These are phyloP conservation scores for Leccinum broughii DNA, from an alignment of 768 basidiomycete species.

Conservation along the genomic window DNA sequence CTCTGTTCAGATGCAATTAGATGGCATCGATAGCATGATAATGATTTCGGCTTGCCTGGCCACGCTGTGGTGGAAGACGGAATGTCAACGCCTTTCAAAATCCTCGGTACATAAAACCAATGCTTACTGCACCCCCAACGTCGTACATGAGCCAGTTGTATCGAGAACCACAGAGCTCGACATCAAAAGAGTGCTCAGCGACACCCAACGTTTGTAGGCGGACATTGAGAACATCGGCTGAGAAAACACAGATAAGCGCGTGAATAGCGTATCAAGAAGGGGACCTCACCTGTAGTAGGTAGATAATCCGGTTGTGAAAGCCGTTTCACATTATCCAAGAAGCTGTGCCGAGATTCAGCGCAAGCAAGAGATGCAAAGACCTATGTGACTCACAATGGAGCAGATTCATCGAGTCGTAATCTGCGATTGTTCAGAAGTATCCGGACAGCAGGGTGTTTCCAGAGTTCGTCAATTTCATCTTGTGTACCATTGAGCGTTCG, in stretches of 20 bases:
- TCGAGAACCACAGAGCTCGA: slow-evolving; percentile 57
- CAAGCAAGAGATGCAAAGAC: not conserved
- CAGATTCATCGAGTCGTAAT: slow-evolving; percentile 73
- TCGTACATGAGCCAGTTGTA: slow-evolving; percentile 83
- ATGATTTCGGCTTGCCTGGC: slow-evolving; percentile 48
- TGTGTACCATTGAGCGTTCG: slow-evolving; percentile 50
- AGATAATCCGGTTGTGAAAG: slow-evolving; percentile 69
- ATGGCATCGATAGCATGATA: slow-evolving; percentile 14
- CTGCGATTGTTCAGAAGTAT: slow-evolving; percentile 55
- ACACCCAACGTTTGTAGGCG: slow-evolving; percentile 81
- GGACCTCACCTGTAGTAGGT: slow-evolving; percentile 60
- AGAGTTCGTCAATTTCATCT: slow-evolving; percentile 60
- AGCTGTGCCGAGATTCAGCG: slow-evolving; percentile 43
- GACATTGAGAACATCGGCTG: slow-evolving; percentile 78
- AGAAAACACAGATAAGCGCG: slow-evolving; percentile 3
- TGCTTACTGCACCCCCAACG: slow-evolving; percentile 77
- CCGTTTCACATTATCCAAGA: slow-evolving; percentile 63
- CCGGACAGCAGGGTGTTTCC: slow-evolving; percentile 61
- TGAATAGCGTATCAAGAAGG: not conserved
- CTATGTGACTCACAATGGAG: slow-evolving; percentile 58
- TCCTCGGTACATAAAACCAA: slow-evolving; percentile 2
- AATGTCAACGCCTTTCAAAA: slow-evolving; percentile 1
- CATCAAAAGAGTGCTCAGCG: slow-evolving; percentile 72
- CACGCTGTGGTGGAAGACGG: slow-evolving; percentile 43
- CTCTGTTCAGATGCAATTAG: slow-evolving; percentile 43